Conservation (phyloP, 2,329 filamentous ascomycete species). For the Epichloe scottii region DNA sequence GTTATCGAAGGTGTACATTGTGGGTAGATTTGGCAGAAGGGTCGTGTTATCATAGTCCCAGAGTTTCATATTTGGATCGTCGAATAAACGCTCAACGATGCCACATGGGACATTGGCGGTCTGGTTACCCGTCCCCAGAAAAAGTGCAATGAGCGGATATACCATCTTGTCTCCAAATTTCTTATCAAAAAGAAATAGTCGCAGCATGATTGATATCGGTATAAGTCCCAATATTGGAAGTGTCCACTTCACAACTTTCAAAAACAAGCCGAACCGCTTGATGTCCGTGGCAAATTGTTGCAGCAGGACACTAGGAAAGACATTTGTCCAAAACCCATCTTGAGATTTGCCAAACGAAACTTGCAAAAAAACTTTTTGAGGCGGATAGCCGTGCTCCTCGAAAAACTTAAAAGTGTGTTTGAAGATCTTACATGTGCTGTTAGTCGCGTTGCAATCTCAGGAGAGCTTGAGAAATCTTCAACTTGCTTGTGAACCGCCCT, state of each 20-base stretch:
- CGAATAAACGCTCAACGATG: constrained; percentile 49
- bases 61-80: constrained; percentile 45
- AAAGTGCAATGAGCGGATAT: constrained; percentile 58
- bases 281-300: constrained; percentile 43
- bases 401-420: constrained; percentile 58
- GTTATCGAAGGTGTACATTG: constrained; percentile 55
- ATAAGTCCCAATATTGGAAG: constrained; percentile 47
- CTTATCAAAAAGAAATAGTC: constrained; percentile 53
- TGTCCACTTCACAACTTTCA: constrained; percentile 46
- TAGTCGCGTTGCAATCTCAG: not conserved
- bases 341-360: constrained; percentile 49
- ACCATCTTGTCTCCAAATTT: constrained; percentile 62
- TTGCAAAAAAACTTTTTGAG: constrained; percentile 47
- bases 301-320: constrained; percentile 47
- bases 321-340: constrained; percentile 53
- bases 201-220: constrained; percentile 52
- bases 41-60: constrained; percentile 46
- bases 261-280: constrained; percentile 39
- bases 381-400: constrained; percentile 39
- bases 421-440: constrained; percentile 37
- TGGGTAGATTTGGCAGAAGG: constrained; percentile 44
- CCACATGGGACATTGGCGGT: constrained; percentile 58
- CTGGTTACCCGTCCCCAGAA: constrained; percentile 64
- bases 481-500: constrained; percentile 37
- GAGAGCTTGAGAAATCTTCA: not conserved